A percentile compares a stretch with the other conserved stretches of the same genome.
phyloP scores from a whole-genome alignment of 768 basidiomycete species.

The Cyclocybe cylindracea region DNA sequence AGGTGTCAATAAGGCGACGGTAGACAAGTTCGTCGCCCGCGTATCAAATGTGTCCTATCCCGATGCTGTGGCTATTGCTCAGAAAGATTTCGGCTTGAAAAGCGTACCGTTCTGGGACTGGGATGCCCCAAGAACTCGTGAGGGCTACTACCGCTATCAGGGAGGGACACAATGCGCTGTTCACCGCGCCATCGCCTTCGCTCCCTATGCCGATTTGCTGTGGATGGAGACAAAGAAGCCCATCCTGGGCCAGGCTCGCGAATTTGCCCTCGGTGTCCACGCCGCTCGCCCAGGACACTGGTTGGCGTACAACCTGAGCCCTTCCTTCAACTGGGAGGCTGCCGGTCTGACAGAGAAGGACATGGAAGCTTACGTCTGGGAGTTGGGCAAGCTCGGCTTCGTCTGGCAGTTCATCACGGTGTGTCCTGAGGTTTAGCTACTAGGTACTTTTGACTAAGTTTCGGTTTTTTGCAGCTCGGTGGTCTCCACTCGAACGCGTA shows the following conservation, averaged over 20 bases:
- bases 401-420: slow-evolving; percentile 99
- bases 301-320: slow-evolving; percentile 95
- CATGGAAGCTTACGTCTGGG: slow-evolving; percentile 90
- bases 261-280: slow-evolving; percentile 90
- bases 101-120: slow-evolving; percentile 89
- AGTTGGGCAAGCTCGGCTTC: slow-evolving; percentile 93
- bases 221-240: slow-evolving; percentile 99
- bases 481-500: slow-evolving; percentile 98
- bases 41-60: slow-evolving; percentile 69
- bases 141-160: slow-evolving; percentile 97
- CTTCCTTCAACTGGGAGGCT: slow-evolving; percentile 93
- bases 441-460: slow-evolving; percentile 6
- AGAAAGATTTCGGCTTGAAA: slow-evolving; percentile 75
- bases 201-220: slow-evolving; percentile 88
- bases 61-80: slow-evolving; percentile 73
- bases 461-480: slow-evolving; percentile 62
- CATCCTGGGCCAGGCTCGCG: slow-evolving; percentile 86
- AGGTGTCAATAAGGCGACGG: slow-evolving; percentile 44
- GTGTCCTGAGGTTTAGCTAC: slow-evolving; percentile 22
- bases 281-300: slow-evolving; percentile 84
- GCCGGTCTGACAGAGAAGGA: slow-evolving; percentile 85
- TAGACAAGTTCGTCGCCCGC: slow-evolving; percentile 64
- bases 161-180: slow-evolving; percentile 95
- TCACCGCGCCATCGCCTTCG: slow-evolving; percentile 89
- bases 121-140: slow-evolving; percentile 91